Conservation (phyloP, 495 filamentous ascomycete species). For the Penicillium longicatenatum region DNA sequence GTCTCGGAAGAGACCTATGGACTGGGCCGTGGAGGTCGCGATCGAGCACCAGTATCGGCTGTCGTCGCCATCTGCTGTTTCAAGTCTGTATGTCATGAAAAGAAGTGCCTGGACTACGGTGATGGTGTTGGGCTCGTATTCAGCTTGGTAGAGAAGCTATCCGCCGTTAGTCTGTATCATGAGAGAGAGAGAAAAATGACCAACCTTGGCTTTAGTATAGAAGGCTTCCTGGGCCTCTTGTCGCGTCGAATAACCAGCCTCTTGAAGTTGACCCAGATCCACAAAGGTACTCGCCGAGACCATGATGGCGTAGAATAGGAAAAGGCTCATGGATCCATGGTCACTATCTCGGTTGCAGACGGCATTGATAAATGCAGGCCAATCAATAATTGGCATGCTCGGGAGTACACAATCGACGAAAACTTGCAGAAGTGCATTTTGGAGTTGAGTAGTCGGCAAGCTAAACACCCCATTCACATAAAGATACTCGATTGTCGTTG, state of each 20-base stretch:
- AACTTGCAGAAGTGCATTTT: conserved; percentile 21
- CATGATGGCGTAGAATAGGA: conserved; percentile 25
- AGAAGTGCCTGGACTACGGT: conserved; percentile 20
- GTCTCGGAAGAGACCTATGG: conserved; percentile 20
- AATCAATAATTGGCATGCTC: conserved; percentile 23
- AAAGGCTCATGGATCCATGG: conserved; percentile 21
- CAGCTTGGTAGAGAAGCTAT: conserved; percentile 24
- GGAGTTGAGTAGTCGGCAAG: conserved; percentile 14
- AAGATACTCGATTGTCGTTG: conserved; percentile 16
- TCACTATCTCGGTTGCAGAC: conserved; percentile 11
- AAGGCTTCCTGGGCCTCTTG: conserved; percentile 22
- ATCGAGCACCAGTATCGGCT: conserved; percentile 18
- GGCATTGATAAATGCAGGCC: conserved; percentile 12
- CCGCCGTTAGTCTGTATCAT: not conserved
- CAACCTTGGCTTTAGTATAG: conserved; percentile 21
- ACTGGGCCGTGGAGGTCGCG: conserved; percentile 15
- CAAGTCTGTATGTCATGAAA: conserved; percentile 18
- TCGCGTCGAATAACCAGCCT: conserved; percentile 18
- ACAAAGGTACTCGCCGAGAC: conserved; percentile 22
- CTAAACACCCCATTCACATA: conserved; percentile 18
- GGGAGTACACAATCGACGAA: conserved; percentile 24
- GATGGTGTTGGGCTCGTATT: conserved; percentile 19
- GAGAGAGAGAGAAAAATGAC: not conserved
- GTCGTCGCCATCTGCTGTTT: conserved; percentile 21
- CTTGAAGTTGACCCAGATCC: conserved; percentile 17